These are phyloP conservation scores for Bidens hawaiensis DNA, from an alignment of 140 eudicot genomes.

Conservation along the genomic window DNA sequence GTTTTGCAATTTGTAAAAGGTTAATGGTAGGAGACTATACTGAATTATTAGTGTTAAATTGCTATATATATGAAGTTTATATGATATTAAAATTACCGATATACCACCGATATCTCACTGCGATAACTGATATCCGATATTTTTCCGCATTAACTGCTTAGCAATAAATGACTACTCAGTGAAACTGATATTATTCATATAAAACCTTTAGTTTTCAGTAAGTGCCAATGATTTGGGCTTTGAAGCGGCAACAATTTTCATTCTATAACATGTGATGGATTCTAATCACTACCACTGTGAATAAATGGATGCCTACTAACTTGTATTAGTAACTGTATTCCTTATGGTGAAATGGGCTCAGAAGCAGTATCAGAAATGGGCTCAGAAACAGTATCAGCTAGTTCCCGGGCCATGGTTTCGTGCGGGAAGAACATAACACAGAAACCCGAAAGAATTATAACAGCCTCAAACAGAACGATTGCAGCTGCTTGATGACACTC, in stretches of 20 bases:
- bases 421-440: constrained; percentile 51
- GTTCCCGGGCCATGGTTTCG: constrained; percentile 57
- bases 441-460: constrained; percentile 43
- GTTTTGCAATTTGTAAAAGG: too few species aligned
- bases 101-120: too few species aligned
- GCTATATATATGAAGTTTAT: too few species aligned
- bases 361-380: constrained; percentile 33
- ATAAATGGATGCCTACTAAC: background rate
- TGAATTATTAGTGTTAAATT: too few species aligned
- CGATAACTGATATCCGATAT: too few species aligned
- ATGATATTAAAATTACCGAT: too few species aligned
- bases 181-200: too few species aligned
- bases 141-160: too few species aligned
- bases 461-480: constrained; percentile 42
- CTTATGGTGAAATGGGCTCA: background rate
- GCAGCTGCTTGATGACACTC: constrained; percentile 61
- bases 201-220: too few species aligned
- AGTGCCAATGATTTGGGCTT: background rate
- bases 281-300: background rate
- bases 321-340: background rate
- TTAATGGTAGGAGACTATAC: too few species aligned
- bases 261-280: background rate
- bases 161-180: too few species aligned
- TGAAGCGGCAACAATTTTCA: background rate
- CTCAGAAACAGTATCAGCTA: constrained; percentile 36